These are phyloP conservation scores for Ailanthus altissimus DNA, from an alignment of 345 rosid genomes.

Conservation along the genomic window DNA sequence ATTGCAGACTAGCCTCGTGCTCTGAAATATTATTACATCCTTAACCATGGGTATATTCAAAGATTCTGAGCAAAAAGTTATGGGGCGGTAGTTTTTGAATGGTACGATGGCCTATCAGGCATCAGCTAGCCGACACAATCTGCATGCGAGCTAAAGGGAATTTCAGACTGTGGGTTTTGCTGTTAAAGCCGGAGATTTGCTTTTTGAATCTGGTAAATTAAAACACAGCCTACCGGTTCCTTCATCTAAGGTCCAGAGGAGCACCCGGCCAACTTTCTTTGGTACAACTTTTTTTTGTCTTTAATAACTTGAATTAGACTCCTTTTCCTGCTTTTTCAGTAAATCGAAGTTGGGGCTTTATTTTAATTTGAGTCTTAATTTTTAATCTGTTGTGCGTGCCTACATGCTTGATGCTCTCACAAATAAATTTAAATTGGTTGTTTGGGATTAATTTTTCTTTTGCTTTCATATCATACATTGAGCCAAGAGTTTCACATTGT, in stretches of 20 bases:
- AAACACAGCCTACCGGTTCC: conserved; percentile 5
- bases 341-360: background rate
- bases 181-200: background rate
- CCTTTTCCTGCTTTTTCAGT: conserved; percentile 7
- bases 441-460: no score
- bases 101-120: background rate
- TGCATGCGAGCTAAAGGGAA: conserved; percentile 19
- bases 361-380: background rate
- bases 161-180: background rate
- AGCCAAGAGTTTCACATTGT: no score
- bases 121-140: background rate
- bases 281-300: background rate
- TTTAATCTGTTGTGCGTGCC: no score
- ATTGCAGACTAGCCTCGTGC: no score
- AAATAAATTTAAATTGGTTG: no score
- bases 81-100: conserved; percentile 6
- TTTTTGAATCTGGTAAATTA: background rate
- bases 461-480: no score
- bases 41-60: background rate
- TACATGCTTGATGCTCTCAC: no score
- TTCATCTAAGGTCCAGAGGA: conserved; percentile 10
- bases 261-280: background rate
- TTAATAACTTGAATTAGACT: conserved; percentile 9
- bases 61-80: background rate
- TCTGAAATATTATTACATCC: no score